Evolutionary conservation across 1,284 basidiomycete genomes (phyloP), one percentile per base, ranked within the genome.

Genomic region (Ceratobasidium sp.): DNA sequence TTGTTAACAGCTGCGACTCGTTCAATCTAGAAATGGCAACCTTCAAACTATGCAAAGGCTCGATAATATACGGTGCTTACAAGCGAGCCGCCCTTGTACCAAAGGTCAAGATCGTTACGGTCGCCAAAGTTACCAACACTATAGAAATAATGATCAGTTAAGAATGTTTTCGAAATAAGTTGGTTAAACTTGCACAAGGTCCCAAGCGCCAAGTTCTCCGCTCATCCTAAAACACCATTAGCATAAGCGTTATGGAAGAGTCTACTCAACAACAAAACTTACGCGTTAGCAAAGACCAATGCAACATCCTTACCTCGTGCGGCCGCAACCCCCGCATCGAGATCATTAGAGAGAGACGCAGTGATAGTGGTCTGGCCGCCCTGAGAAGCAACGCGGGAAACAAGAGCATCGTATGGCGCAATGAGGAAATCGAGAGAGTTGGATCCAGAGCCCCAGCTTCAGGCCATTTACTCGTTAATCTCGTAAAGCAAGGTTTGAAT

Each of bases 1-100:
- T 75, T 74, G 71, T 73, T 77, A 42, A 72, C 72, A 32, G 75
- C 71, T 20, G 76, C 75, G 42, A 73, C 73, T 43, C 34, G 40
- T 31, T 68, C 73, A 49, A 74, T 72, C 73, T 71, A 57, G 15
- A 15, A 47, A 53, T 13, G 25, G 35, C 25, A 17, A 54, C n/a
- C n/a, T 8, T 69, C 25, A 53, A 32, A n/a, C 15, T 10, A 32
- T 25, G 35, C n/a, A 22, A 29, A 31, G 5, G 1, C 6, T 27
- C 49, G 27, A 56, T 17, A n/a, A 29, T 34, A 6, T 31, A 32
- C n/a, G 20, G 20, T 3, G 56, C 70, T 29, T 57, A 72, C 72
- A 2, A 73, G 50, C 13, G 69, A 68, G 13, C 70, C 72, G 13
- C 72, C 72, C 32, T 72, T 72, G 22, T 62, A 69, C 72, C 72